Conservation (phyloP, 2,329 filamentous ascomycete species). For the Ophiocordyceps camponoti-floridani region DNA sequence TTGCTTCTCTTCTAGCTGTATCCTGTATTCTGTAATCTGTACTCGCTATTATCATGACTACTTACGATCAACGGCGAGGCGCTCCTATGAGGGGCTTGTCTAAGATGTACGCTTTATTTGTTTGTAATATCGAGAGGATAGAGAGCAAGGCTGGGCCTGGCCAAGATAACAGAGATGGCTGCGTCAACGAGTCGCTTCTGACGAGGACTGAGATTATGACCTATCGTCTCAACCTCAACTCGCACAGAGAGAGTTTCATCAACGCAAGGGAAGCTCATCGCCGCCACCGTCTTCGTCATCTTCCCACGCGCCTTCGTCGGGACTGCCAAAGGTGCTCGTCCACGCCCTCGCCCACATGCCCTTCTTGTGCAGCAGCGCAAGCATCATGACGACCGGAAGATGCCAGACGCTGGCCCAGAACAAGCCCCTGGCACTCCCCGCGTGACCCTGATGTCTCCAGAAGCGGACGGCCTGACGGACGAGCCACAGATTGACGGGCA, state of each 20-base stretch:
- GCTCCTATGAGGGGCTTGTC: no score
- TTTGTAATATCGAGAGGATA: neutral
- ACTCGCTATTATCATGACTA: neutral
- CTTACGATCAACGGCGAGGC: neutral
- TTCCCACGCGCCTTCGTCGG: conserved; percentile 37
- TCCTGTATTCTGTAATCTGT: neutral
- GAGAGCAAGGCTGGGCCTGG: neutral
- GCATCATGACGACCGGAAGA: conserved; percentile 70
- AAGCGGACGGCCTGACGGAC: conserved; percentile 63
- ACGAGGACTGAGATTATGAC: neutral
- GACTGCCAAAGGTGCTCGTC: conserved; percentile 41
- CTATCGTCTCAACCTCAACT: no score
- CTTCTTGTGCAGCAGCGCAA: conserved; percentile 86
- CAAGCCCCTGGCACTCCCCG: conserved; percentile 63
- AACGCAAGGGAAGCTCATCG: conserved; percentile 9
- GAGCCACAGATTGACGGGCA: conserved; percentile 75
- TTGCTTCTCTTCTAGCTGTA: neutral
- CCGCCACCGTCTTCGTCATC: conserved; percentile 44
- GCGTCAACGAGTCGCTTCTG: no score
- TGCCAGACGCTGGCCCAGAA: conserved; percentile 99
- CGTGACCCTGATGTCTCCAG: conserved; percentile 60
- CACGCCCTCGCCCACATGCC: conserved; percentile 78
- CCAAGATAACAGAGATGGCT: neutral
- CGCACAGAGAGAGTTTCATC: neutral
- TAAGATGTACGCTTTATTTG: no score